Evolutionary conservation across 2,329 filamentous ascomycete species (phyloP).

Genomic region (Fusarium nematophilum): DNA sequence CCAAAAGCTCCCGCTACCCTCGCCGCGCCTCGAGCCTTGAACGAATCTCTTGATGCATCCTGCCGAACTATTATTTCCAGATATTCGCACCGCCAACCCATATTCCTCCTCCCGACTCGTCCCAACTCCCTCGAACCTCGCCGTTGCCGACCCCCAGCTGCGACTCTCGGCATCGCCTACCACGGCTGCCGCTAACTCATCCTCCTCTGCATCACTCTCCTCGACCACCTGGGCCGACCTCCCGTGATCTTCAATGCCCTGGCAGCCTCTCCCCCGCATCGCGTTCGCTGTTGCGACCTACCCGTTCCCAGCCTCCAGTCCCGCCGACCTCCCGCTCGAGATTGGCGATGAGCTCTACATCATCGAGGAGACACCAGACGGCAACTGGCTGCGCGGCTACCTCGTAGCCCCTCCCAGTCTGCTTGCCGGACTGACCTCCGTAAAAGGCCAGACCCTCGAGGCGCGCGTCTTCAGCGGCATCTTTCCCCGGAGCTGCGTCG

Average conservation of each 20-base stretch:
- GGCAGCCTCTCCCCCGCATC: slow-evolving; percentile 95
- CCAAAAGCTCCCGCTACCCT: slow-evolving; percentile 36
- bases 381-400: slow-evolving; percentile 95
- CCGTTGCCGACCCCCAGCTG: slow-evolving; percentile 37
- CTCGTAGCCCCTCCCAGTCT: slow-evolving; percentile 93
- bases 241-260: slow-evolving; percentile 76
- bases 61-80: slow-evolving; percentile 27
- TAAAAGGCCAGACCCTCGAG: slow-evolving; percentile 92
- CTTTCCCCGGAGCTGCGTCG: slow-evolving; percentile 93
- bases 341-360: slow-evolving; percentile 99
- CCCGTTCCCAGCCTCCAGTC: slow-evolving; percentile 87
- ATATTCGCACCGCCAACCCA: slow-evolving; percentile 12
- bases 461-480: slow-evolving; percentile 98
- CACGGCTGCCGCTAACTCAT: slow-evolving; percentile 26
- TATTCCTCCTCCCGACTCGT: slow-evolving; percentile 17
- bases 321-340: slow-evolving; percentile 94
- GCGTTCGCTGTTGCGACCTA: slow-evolving; percentile 97
- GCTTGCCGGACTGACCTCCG: slow-evolving; percentile 88
- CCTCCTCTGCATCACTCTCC: slow-evolving; percentile 24
- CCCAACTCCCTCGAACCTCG: slow-evolving; percentile 11
- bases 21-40: slow-evolving; percentile 36
- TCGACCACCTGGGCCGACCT: slow-evolving; percentile 30
- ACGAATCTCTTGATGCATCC: slow-evolving; percentile 45
- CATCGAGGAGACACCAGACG: slow-evolving; percentile 93
- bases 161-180: slow-evolving; percentile 28